A percentile compares a stretch with the other conserved stretches of the same genome.
Conservation (phyloP, 2,329 filamentous ascomycete genomes). For the Hypoxylon sp. region DNA sequence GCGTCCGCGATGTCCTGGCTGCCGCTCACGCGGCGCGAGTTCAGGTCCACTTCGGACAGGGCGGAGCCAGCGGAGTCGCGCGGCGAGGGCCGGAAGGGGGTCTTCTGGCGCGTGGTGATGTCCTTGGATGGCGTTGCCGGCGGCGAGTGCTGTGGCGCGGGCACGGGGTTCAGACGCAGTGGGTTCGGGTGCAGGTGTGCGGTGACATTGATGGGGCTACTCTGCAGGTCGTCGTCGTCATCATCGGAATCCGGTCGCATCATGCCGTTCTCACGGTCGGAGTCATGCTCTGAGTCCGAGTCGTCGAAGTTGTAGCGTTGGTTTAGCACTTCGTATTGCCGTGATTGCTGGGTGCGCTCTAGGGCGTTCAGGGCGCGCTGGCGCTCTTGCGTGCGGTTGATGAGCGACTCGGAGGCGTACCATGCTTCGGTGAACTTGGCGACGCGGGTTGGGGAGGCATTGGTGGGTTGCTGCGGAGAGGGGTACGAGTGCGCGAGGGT, state of each 20-base stretch:
- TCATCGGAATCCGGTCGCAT: slow-evolving; percentile 53
- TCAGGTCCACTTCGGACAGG: slow-evolving; percentile 63
- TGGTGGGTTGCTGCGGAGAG: slow-evolving; percentile 46
- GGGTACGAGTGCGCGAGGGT: slow-evolving; percentile 39
- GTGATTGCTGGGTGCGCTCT: slow-evolving; percentile 43
- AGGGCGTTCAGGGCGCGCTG: slow-evolving; percentile 60
- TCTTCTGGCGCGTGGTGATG: slow-evolving; percentile 47
- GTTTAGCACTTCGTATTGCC: slow-evolving; percentile 63
- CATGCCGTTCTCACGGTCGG: slow-evolving; percentile 47
- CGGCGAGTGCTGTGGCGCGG: slow-evolving; percentile 23
- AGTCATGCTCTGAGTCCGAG: slow-evolving; percentile 40
- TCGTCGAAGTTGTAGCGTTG: slow-evolving; percentile 60
- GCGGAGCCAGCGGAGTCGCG: slow-evolving; percentile 48
- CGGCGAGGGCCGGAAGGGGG: slow-evolving; percentile 50
- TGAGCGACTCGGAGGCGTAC: slow-evolving; percentile 68
- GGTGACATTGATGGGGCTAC: slow-evolving; percentile 46
- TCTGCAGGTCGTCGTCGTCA: slow-evolving; percentile 54
- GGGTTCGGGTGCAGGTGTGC: slow-evolving; percentile 64
- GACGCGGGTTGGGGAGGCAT: slow-evolving; percentile 56
- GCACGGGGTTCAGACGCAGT: slow-evolving; percentile 65
- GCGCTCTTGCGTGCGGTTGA: slow-evolving; percentile 68
- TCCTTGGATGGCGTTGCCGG: slow-evolving; percentile 4
- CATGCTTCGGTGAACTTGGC: slow-evolving; percentile 69
- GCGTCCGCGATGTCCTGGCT: slow-evolving; percentile 64
- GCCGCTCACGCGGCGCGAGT: slow-evolving; percentile 60